Evolutionary conservation across 2,329 filamentous ascomycete species (phyloP).

Genomic region (Metarhizium anisopliae): DNA sequence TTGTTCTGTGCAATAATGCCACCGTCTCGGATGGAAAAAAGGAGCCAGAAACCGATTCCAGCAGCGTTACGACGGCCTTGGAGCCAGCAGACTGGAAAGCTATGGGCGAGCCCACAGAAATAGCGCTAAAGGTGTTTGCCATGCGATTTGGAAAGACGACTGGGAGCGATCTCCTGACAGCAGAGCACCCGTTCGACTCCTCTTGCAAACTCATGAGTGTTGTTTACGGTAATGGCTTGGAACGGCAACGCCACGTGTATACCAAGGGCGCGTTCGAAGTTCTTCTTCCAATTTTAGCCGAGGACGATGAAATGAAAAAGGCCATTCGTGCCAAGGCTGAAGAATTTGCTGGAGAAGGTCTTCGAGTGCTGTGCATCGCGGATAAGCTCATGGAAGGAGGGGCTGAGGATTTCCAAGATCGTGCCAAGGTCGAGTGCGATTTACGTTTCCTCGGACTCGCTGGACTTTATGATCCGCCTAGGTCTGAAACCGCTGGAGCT

Average conservation of each 20-base stretch:
- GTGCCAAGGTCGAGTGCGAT: constrained; percentile 44
- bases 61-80: constrained; percentile 36
- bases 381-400: constrained; percentile 32
- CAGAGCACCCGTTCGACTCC: constrained; percentile 66
- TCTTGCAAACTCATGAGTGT: constrained; percentile 69
- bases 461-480: constrained; percentile 64
- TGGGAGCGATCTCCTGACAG: constrained; percentile 38
- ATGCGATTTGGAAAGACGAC: constrained; percentile 52
- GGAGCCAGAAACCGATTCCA: constrained; percentile 35
- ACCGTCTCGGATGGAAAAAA: constrained; percentile 39
- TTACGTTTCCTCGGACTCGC: constrained; percentile 61
- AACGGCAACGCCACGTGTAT: constrained; percentile 34
- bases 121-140: constrained; percentile 65
- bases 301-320: constrained; percentile 35
- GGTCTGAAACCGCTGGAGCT: constrained; percentile 54
- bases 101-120: constrained; percentile 61
- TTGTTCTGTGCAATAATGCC: constrained; percentile 55
- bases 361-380: constrained; percentile 61
- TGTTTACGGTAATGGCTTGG: constrained; percentile 39
- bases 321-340: constrained; percentile 42
- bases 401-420: constrained; percentile 32
- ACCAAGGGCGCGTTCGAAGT: constrained; percentile 51
- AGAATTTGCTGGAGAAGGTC: constrained; percentile 50
- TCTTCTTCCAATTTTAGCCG: constrained; percentile 42
- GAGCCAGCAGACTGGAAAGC: constrained; percentile 44